Base-by-base conservation (phyloP, 768 basidiomycete species). In the Lactarius deliciosus region DNA sequence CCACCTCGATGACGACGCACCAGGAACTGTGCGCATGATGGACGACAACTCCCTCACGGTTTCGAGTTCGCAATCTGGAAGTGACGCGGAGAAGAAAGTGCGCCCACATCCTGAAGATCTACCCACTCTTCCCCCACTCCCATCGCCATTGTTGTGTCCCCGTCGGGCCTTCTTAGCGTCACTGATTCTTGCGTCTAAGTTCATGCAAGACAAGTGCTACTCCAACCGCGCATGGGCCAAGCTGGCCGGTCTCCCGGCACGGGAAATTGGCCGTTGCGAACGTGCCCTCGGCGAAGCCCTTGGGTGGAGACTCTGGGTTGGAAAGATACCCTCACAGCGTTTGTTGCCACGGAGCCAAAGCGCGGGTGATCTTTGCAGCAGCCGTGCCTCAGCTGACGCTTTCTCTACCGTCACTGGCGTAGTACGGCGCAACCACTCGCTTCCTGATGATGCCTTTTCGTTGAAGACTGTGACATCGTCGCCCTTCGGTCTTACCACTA, bases 161-260 rank as follows among this genome's bases (percentile, higher is more conserved):
- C 86, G 95, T 32, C 85, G 95, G 30, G 86, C 93, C 0, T 97
- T 98, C 77, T 81, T 97, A 10, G 93, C 93, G 0, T 87, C 92
- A 0, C 80, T 98, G 50, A 93, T 98, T 64, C 81, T 94, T 60
- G 96, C 95, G 0, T 90, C 91, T 18, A 98, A 98, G 72, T 96
- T 96, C 74, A 86, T 91, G 68, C 94, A 96, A 78, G 95, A 98
- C 73, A 88, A 92, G 60, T 93, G 91, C 53, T 97, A 96, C 72
- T 94, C 92, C 16, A 96, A 97, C 75, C 86, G 87, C 32, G 94
- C 95, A 20, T 97, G 96, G 96, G 91, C 92, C 1, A 94, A 95
- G 73, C 83, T 98, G 7, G 91, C 91, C n/a, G 94, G 94, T 20
- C 82, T 98, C 2, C 86, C 89, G 0, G 86, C 92, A 5, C 79